Conservation (phyloP, 2,329 filamentous ascomycete species). For the Rasamsonia emersonii region DNA sequence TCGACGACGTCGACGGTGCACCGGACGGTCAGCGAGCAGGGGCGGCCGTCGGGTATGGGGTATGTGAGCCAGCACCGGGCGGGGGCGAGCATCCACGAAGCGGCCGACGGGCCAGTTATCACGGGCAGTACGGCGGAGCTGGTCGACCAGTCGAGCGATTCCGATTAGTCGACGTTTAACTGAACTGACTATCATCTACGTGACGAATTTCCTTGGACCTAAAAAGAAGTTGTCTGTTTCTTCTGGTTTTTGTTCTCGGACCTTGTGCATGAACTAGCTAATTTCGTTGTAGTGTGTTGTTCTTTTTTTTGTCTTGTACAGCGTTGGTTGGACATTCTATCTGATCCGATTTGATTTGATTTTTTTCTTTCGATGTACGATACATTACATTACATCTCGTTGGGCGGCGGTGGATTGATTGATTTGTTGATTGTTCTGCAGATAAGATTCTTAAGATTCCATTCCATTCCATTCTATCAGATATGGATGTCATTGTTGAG, state of each 20-base stretch:
- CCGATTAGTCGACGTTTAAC: background rate
- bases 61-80: constrained; percentile 42
- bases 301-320: background rate
- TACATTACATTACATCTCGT: too few species aligned
- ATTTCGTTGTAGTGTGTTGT: background rate
- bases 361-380: too few species aligned
- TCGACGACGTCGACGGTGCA: constrained; percentile 25
- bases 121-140: constrained; percentile 38
- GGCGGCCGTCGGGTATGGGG: constrained; percentile 41
- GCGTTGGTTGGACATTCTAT: too few species aligned
- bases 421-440: too few species aligned
- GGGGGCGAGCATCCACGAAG: constrained; percentile 39
- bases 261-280: background rate
- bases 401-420: too few species aligned
- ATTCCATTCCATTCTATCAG: too few species aligned
- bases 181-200: background rate
- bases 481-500: too few species aligned
- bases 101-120: constrained; percentile 29
- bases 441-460: too few species aligned
- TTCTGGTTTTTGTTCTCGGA: background rate
- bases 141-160: constrained; percentile 25
- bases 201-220: background rate
- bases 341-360: too few species aligned
- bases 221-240: too few species aligned
- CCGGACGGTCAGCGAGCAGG: constrained; percentile 20